Conservation (phyloP, 2,329 filamentous ascomycete genomes). For the Microdochium paspali region DNA sequence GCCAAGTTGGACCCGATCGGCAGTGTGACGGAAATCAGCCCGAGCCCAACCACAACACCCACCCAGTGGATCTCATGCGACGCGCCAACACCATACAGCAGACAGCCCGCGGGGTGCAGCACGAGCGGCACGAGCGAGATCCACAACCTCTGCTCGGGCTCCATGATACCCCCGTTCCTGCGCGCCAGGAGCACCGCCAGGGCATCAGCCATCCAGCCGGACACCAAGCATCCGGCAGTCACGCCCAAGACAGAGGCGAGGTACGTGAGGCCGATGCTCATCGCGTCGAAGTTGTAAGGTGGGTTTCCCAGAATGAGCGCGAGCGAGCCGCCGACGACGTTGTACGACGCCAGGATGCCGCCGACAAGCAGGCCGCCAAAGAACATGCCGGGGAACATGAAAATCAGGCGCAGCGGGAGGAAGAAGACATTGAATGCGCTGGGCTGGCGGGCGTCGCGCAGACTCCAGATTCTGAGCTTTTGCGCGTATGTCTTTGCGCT, state of each 20-base stretch:
- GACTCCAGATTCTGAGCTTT: background rate
- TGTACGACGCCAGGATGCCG: background rate
- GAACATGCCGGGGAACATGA: background rate
- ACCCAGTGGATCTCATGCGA: slow-evolving; percentile 42
- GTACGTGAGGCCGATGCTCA: slow-evolving; percentile 47
- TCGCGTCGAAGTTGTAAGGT: slow-evolving; percentile 46
- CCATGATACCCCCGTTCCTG: slow-evolving; percentile 41
- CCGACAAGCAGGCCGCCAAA: background rate
- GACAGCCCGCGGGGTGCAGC: slow-evolving; percentile 39
- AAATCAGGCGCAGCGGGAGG: background rate
- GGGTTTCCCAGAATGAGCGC: slow-evolving; percentile 30
- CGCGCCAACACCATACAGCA: slow-evolving; percentile 43
- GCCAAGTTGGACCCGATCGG: slow-evolving; percentile 47
- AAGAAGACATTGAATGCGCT: background rate
- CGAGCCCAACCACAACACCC: slow-evolving; percentile 42
- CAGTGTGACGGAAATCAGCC: slow-evolving; percentile 49
- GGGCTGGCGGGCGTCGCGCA: background rate
- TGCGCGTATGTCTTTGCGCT: background rate
- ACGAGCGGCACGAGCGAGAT: slow-evolving; percentile 38
- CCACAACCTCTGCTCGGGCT: slow-evolving; percentile 44
- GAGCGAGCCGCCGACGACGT: slow-evolving; percentile 27
- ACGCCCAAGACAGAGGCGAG: slow-evolving; percentile 45
- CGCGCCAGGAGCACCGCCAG: slow-evolving; percentile 46
- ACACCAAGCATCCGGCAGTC: slow-evolving; percentile 45
- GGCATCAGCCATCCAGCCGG: slow-evolving; percentile 45